These are phyloP conservation scores for Psilocybe cyanescens DNA, from an alignment of 768 basidiomycete species.

Conservation along the genomic window DNA sequence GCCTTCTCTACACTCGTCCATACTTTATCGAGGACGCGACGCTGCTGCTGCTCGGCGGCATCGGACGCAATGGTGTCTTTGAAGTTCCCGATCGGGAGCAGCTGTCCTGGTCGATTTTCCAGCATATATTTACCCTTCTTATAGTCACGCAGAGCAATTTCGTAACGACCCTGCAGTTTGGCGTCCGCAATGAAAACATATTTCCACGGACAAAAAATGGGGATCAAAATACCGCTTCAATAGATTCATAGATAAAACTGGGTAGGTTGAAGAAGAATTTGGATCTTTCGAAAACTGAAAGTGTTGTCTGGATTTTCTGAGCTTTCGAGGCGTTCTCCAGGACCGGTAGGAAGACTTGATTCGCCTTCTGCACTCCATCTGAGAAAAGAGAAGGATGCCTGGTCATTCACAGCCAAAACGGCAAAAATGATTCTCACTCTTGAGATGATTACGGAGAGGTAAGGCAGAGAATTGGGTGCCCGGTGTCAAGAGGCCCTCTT, in stretches of 20 bases:
- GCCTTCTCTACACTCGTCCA: conserved; percentile 96
- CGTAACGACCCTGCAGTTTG: conserved; percentile 80
- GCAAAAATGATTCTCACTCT: conserved; percentile 55
- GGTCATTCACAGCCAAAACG: conserved; percentile 4
- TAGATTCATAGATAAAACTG: conserved; percentile 82
- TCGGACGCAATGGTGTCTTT: conserved; percentile 57
- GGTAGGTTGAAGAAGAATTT: conserved; percentile 99
- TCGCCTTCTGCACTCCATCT: conserved; percentile 93
- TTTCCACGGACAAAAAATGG: neutral
- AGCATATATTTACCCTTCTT: conserved; percentile 94
- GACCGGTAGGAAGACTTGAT: conserved; percentile 95
- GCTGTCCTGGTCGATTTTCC: conserved; percentile 86
- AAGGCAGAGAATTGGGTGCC: conserved; percentile 83
- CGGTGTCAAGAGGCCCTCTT: conserved; percentile 78
- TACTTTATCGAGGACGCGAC: conserved; percentile 92
- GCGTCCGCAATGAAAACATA: neutral
- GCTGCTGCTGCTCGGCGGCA: conserved; percentile 76
- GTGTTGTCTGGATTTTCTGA: conserved; percentile 87
- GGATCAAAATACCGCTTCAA: conserved; percentile 68
- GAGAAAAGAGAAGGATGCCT: conserved; percentile 5
- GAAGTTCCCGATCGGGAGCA: conserved; percentile 68
- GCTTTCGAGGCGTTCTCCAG: conserved; percentile 96
- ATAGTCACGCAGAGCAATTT: conserved; percentile 92
- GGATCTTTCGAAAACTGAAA: conserved; percentile 94
- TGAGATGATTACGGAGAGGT: conserved; percentile 82